Evolutionary conservation across 192 early-diverging fungal species (phyloP).

Genomic region (Dissophora globulifera): DNA sequence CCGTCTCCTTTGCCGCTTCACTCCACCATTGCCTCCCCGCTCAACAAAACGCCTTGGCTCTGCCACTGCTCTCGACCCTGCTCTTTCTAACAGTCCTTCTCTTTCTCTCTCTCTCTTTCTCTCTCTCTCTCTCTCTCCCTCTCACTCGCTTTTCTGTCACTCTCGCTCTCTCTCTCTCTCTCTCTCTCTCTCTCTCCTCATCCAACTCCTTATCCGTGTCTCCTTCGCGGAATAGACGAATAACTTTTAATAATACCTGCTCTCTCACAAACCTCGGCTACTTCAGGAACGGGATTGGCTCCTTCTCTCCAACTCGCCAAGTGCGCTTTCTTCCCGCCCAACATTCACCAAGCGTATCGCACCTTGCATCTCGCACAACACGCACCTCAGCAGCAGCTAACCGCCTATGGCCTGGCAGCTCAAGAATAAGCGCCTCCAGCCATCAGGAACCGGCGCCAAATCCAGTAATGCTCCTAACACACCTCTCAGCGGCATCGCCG

Average conservation of each 20-base stretch:
- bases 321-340: too few relatives aligned
- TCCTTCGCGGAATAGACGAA: too few relatives aligned
- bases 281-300: too few relatives aligned
- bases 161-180: constrained; percentile 1
- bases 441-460: neutral
- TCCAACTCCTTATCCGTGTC: neutral
- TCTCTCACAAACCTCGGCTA: too few relatives aligned
- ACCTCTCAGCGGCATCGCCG: neutral
- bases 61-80: neutral
- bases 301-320: too few relatives aligned
- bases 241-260: constrained; percentile 6
- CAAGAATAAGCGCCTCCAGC: constrained; percentile 44
- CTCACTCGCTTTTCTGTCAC: neutral
- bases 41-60: neutral
- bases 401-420: constrained; percentile 50
- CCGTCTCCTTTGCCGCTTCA: neutral
- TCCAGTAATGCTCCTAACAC: neutral
- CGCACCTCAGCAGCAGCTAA: neutral
- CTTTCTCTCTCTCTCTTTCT: neutral
- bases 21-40: neutral
- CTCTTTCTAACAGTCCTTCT: neutral
- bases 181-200: neutral
- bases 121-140: constrained; percentile 4
- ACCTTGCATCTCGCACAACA: too few relatives aligned
- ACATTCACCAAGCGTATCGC: too few relatives aligned